phyloP scores from a whole-genome alignment of 108 stramenopile species.

The Pseudonitzschia pungens region DNA sequence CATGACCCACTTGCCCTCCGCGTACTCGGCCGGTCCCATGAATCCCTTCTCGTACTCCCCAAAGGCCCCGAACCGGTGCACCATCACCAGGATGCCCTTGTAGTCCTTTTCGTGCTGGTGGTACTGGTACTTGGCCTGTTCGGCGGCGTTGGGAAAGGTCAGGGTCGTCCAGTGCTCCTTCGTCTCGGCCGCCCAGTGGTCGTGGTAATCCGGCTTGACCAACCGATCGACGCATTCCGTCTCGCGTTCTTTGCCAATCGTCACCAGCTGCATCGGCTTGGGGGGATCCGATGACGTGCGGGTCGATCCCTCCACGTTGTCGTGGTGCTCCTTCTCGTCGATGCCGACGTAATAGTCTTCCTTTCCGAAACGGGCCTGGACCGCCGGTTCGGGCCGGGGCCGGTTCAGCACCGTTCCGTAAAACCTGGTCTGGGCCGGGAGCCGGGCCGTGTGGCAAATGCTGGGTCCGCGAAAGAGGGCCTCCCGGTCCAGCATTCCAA shows the following conservation, averaged over 20 bases:
- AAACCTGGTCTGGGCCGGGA: constrained; percentile 24
- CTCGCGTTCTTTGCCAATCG: background rate
- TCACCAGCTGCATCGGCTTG: background rate
- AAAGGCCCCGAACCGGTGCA: constrained; percentile 30
- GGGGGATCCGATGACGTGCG: too few species aligned
- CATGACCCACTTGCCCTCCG: constrained; percentile 18
- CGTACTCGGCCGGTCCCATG: constrained; percentile 15
- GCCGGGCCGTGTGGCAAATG: constrained; percentile 21
- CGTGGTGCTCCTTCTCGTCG: background rate
- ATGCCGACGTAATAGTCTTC: constrained; percentile 1
- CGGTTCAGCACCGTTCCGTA: background rate
- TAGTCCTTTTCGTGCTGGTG: background rate
- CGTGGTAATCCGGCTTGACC: background rate
- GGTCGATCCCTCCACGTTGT: background rate
- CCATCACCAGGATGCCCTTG: constrained; percentile 34
- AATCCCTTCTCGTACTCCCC: constrained; percentile 26
- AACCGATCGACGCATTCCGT: background rate
- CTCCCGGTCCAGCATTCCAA: background rate
- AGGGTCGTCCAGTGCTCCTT: constrained; percentile 28
- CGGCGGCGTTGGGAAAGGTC: constrained; percentile 42
- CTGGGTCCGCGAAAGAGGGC: constrained; percentile 15
- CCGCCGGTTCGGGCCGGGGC: constrained; percentile 4
- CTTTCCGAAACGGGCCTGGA: background rate
- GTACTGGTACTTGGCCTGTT: constrained; percentile 27
- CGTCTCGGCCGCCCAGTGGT: background rate